These are phyloP conservation scores for Sporobolomyces roseus DNA, from an alignment of 768 basidiomycete species.

Conservation along the genomic window DNA sequence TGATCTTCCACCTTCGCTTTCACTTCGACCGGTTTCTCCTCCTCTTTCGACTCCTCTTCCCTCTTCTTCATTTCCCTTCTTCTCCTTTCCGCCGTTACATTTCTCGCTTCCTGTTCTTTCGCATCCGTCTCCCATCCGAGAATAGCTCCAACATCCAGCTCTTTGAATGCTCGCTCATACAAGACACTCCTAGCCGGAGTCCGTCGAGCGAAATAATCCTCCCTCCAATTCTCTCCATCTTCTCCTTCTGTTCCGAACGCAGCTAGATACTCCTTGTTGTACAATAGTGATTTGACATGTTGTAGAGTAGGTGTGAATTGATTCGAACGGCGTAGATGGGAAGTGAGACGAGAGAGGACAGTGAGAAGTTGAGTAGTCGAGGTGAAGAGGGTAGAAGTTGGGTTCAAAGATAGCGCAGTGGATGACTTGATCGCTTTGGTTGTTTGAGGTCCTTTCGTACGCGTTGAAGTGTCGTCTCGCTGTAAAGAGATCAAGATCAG, in stretches of 20 bases:
- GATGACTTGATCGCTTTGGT: background rate
- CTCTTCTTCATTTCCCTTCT: slow-evolving; percentile 3
- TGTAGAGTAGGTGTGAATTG: slow-evolving; percentile 31
- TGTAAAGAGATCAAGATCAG: background rate
- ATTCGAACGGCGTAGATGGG: slow-evolving; percentile 13
- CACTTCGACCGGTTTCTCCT: background rate
- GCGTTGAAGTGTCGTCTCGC: background rate
- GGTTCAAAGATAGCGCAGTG: background rate
- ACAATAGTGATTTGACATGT: slow-evolving; percentile 41
- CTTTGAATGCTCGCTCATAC: slow-evolving; percentile 36
- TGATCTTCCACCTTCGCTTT: background rate
- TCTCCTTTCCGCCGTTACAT: background rate
- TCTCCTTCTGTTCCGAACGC: slow-evolving; percentile 39
- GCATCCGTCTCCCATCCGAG: slow-evolving; percentile 13
- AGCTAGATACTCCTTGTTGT: slow-evolving; percentile 38
- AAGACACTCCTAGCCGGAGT: slow-evolving; percentile 38
- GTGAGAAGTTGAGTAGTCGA: slow-evolving; percentile 20
- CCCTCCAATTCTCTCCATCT: slow-evolving; percentile 22
- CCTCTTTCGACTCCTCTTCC: background rate
- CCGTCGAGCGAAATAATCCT: slow-evolving; percentile 40
- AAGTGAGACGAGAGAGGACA: slow-evolving; percentile 13
- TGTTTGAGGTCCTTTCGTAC: background rate
- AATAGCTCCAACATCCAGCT: background rate
- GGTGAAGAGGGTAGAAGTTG: background rate
- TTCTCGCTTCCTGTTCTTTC: background rate